Evolutionary conservation across 805 yeast species (phyloP), one percentile per base, ranked within the genome.

Genomic region (Candida argentea): DNA sequence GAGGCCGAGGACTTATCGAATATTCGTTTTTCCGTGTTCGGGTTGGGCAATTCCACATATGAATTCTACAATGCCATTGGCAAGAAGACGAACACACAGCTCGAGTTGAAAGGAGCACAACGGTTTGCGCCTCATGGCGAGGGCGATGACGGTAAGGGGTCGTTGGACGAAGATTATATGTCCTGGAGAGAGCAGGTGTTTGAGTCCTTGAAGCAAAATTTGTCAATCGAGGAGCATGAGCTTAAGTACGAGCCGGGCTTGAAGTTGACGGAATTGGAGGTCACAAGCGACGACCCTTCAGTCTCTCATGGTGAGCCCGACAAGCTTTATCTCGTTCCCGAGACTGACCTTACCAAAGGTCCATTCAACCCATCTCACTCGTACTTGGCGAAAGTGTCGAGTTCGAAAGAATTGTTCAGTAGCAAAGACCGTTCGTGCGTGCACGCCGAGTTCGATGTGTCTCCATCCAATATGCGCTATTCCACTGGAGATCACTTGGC

Each of bases 401-500:
- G 35, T 11, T 51, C 89, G 5, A 65, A 59, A 38, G 96, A 89
- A 56, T 67, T 91, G 33, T 87, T 87, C 64, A 61, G 63, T 34
- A 57, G 73, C 1, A 46, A 51, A 16, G 57, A 52, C 16, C 77
- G 97, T 61, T 76, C 76, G 40, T 89, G 97, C 60, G 73, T 89
- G 34, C 97, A 89, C 50, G 73, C 79, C 27, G 97, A 91, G 55
- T 76, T 89, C 42, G 96, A 89, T 47, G 57, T 86, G 20, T 67
- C 85, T 1, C 71, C 61, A 16, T 67, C 89, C 4, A 79, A 78
- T 44, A 62, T 91, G 46, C 75, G 78, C 43, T 89, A 89, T 56
- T 65, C 89, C 26, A 89, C 98, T 4, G 98, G 98, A 54, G 98
- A 89, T 52, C 97, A 89, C 57, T 57, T 91, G 37, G 97, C 95